Conservation (phyloP, 202 grass and related monocot genomes). For the Eragrostis tef region DNA sequence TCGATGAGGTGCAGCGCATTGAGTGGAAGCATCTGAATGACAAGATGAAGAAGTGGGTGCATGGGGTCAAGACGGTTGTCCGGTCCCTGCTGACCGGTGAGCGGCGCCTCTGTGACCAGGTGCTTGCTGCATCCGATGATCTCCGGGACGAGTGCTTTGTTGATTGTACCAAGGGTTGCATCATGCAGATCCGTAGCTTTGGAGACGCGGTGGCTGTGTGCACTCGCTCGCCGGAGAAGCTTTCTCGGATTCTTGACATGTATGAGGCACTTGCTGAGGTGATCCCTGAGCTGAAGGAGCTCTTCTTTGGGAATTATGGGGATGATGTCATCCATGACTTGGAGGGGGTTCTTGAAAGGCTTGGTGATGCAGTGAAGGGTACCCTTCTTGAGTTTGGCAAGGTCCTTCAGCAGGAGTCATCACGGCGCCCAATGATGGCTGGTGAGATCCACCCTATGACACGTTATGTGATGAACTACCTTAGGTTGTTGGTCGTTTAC, state of each 20-base stretch:
- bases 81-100: conserved; percentile 72
- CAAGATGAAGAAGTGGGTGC: conserved; percentile 98
- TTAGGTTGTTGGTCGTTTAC: conserved; percentile 78
- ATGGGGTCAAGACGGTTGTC: conserved; percentile 71
- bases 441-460: conserved; percentile 96
- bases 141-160: conserved; percentile 80
- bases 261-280: conserved; percentile 88
- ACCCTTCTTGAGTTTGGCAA: conserved; percentile 84
- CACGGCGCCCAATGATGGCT: conserved; percentile 65
- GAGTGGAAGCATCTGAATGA: conserved; percentile 87
- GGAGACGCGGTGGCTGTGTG: conserved; percentile 82
- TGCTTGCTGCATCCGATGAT: conserved; percentile 63
- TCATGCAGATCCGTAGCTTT: conserved; percentile 91
- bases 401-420: conserved; percentile 75
- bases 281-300: conserved; percentile 67
- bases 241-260: conserved; percentile 92
- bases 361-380: conserved; percentile 78
- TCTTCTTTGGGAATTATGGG: conserved; percentile 64
- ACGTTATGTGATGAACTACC: conserved; percentile 96
- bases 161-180: conserved; percentile 76
- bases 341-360: conserved; percentile 68
- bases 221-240: conserved; percentile 75
- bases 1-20: conserved; percentile 85
- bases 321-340: conserved; percentile 70
- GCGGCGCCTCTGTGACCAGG: conserved; percentile 69